phyloP scores from a whole-genome alignment of 257 asterid genomes.

The Hygrophila difformis region DNA sequence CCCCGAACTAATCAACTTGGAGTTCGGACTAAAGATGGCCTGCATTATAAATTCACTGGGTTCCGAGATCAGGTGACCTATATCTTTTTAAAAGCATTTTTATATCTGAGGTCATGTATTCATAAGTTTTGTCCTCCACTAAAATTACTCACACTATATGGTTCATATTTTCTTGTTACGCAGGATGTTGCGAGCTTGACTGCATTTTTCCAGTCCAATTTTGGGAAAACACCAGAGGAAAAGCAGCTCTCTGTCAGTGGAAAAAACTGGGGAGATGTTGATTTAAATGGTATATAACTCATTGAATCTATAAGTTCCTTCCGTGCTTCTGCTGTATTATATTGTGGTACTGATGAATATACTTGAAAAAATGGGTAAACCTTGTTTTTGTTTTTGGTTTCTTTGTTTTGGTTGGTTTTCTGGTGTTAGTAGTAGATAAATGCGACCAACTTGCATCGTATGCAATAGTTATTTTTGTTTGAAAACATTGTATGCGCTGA shows the following conservation, averaged over 20 bases:
- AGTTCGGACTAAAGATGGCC: slow-evolving; percentile 80
- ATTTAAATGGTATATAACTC: slow-evolving; percentile 52
- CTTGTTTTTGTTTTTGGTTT: no score
- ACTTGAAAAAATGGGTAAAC: no score
- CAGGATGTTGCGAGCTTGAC: slow-evolving; percentile 72
- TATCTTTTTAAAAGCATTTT: background rate
- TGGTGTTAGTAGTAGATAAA: no score
- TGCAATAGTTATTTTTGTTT: no score
- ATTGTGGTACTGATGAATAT: no score
- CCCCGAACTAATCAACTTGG: slow-evolving; percentile 92
- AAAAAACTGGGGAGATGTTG: slow-evolving; percentile 97
- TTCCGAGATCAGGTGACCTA: slow-evolving; percentile 75
- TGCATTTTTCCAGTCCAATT: slow-evolving; percentile 61
- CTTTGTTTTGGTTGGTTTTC: no score
- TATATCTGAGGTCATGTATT: background rate
- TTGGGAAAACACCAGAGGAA: slow-evolving; percentile 70
- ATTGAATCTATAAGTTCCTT: background rate
- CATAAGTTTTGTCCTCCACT: background rate
- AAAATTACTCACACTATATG: no score
- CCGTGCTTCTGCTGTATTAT: no score
- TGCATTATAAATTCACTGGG: slow-evolving; percentile 78
- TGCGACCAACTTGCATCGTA: no score
- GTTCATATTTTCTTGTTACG: background rate
- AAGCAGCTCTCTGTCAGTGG: slow-evolving; percentile 96
- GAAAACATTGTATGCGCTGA: no score